These are phyloP conservation scores for Cynara cardunculus DNA, from an alignment of 129 eudicot genomes.

Conservation along the genomic window DNA sequence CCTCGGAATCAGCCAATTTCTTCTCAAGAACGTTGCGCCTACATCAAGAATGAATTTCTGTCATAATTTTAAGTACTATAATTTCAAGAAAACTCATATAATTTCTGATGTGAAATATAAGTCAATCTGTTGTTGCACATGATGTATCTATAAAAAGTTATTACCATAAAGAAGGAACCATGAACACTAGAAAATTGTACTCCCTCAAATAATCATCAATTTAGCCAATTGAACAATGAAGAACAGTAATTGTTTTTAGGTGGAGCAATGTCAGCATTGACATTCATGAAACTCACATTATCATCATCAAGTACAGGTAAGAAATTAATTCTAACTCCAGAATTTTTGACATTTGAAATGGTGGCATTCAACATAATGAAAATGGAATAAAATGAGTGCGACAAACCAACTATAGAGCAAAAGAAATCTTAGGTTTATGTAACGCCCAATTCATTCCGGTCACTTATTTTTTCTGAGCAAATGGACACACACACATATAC, in stretches of 20 bases:
- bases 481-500: background rate
- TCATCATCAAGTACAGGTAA: background rate
- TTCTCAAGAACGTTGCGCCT: constrained; percentile 87
- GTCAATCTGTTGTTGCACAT: background rate
- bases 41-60: constrained; percentile 12
- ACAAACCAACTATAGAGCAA: background rate
- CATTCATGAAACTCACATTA: background rate
- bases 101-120: background rate
- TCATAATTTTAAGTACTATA: background rate
- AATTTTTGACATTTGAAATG: background rate
- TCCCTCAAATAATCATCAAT: background rate
- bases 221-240: background rate
- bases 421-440: background rate
- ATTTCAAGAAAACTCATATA: background rate
- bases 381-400: background rate
- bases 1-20: constrained; percentile 94
- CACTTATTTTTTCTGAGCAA: background rate
- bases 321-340: background rate
- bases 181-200: background rate
- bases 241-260: background rate
- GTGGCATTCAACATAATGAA: background rate
- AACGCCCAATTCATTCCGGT: background rate
- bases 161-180: background rate
- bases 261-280: constrained; percentile 6
- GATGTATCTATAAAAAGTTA: background rate